Base-by-base conservation (phyloP, 805 yeast genomes). In the Ogataea populi-albae region DNA sequence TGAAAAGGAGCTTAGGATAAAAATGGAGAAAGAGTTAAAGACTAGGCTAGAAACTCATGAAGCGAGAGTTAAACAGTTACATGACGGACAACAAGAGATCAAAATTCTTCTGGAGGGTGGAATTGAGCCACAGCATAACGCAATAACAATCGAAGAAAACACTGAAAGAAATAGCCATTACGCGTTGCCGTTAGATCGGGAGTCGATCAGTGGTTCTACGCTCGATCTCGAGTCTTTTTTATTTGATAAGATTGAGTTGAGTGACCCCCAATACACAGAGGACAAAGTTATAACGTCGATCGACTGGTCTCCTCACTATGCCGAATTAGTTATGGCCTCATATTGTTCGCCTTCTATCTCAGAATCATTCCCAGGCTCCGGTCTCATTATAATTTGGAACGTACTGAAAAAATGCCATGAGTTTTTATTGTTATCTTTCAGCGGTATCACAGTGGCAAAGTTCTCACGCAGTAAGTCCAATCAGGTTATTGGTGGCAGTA, bases 401-500 rank as follows among this genome's bases (percentile, higher is more conserved):
- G 43, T 45, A 16, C 42, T 41, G 8, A 51, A 47, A 19, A 39
- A 35, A 5, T 42, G 46, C 3, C 40, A 42, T 5, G 78, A 66
- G 46, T 61, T 59, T 40, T 62, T 64, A 26, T 58, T 73, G 10
- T 58, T 61, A 9, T 61, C 73, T 26, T 55, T 67, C 7, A 59
- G 78, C 1, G 50, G 59, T 11, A 61, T 77, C 5, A 41, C 63
- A 1, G 40, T 48, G 5, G 62, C 70, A 7, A 62, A 61, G 37
- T 74, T 76, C 40, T 69, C 72, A 20, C 49, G 49, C 8, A 42
- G 53, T 11, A 57, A 63, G 16, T 53, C 71, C 2, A 59, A 62
- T 32, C 61, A 66, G 33, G 55, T 78, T 1, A 51, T 73, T 18
- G 80, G 69, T 0, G 77, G 81, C 0, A 63, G 75, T 4, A 49